Conservation (phyloP, 1,284 basidiomycete species). For the Fomitopsis pinicola region DNA sequence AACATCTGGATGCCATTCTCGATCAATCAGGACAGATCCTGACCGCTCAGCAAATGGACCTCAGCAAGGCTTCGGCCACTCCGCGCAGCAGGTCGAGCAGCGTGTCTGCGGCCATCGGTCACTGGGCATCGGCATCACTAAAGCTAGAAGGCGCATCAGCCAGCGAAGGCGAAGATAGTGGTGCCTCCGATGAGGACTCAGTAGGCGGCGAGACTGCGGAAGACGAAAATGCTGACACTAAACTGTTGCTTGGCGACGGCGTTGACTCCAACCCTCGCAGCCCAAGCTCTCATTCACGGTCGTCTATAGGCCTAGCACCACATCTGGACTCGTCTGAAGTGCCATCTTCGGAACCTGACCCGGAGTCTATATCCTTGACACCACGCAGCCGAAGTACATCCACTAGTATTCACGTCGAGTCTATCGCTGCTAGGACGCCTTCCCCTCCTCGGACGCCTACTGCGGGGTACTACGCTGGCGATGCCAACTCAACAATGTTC, state of each 20-base stretch:
- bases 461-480: not conserved
- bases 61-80: conserved; percentile 38
- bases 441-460: not conserved
- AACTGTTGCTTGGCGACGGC: conserved; percentile 3
- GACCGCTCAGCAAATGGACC: conserved; percentile 76
- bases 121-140: conserved; percentile 23
- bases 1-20: conserved; percentile 88
- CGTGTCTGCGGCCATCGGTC: conserved; percentile 34
- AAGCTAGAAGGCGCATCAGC: conserved; percentile 16
- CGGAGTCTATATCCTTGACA: not conserved
- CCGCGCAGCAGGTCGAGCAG: conserved; percentile 54
- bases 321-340: not conserved
- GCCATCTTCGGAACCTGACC: not conserved
- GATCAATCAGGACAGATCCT: conserved; percentile 87
- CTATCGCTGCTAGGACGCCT: not conserved
- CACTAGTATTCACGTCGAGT: not conserved
- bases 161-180: conserved; percentile 19
- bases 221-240: conserved; percentile 16
- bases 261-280: not conserved
- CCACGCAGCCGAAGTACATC: not conserved
- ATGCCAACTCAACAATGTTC: not conserved
- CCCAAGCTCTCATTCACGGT: not conserved
- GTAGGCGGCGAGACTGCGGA: not conserved
- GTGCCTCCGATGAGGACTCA: conserved; percentile 6
- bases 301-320: not conserved